Conservation (phyloP, 139 green algal species). For the Yamagishiella unicocca region DNA sequence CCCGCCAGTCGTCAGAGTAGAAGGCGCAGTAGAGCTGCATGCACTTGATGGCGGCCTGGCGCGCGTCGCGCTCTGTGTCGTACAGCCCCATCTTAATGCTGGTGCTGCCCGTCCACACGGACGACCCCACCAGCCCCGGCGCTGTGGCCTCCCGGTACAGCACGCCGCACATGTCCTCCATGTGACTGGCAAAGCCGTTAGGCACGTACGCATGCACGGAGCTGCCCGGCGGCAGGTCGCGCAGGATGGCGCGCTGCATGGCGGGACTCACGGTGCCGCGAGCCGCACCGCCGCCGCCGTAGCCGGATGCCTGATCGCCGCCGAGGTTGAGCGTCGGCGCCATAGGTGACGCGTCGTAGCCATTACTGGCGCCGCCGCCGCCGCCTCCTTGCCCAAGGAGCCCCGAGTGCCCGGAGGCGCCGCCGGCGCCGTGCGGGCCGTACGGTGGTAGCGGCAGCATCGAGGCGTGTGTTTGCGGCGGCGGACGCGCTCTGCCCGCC, state of each 20-base stretch:
- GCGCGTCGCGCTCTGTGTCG: slow-evolving; percentile 44
- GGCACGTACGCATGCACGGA: not conserved
- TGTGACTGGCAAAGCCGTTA: slow-evolving; percentile 22
- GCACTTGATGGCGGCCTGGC: slow-evolving; percentile 41
- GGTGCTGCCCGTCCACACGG: slow-evolving; percentile 21
- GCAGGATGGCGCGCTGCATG: slow-evolving; percentile 9
- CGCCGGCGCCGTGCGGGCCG: too few species aligned
- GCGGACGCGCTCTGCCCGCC: too few species aligned
- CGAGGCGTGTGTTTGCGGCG: too few species aligned
- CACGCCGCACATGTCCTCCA: slow-evolving; percentile 30
- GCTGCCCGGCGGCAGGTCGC: slow-evolving; percentile 3
- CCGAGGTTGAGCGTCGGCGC: not conserved
- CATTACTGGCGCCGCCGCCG: not conserved
- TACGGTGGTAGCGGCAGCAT: too few species aligned
- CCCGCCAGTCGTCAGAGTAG: slow-evolving; percentile 4
- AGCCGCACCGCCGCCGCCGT: not conserved
- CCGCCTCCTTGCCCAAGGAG: not conserved
- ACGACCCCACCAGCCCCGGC: not conserved
- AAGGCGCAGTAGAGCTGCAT: slow-evolving; percentile 46
- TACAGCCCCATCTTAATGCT: slow-evolving; percentile 44
- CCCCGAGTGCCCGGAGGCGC: too few species aligned
- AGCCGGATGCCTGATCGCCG: too few species aligned
- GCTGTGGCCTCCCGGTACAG: not conserved
- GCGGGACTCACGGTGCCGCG: not conserved
- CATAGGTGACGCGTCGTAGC: not conserved